Base-by-base conservation (phyloP, 73 alveolate genomes). In the Paraurostyla sp. region DNA sequence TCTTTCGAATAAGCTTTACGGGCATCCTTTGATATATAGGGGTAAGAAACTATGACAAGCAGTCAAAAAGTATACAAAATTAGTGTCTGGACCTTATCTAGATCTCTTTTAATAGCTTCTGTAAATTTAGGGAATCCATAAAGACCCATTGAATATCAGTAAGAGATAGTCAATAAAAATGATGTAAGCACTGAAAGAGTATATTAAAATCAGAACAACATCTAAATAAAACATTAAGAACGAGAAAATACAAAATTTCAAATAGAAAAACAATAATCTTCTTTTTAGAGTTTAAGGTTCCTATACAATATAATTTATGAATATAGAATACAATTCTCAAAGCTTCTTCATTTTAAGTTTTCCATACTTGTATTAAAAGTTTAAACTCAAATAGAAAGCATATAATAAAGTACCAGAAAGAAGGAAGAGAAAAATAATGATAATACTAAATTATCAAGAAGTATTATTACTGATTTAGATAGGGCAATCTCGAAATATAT, bases 371-470 rank as follows among this genome's bases (percentile, higher is more conserved):
- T 23, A 78, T 29, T 27, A 78, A 40, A 6, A 78, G 40, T 78
- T 78, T 78, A 29, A 78, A 54, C 43, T 78, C 22, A 52, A 78
- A 78, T 6, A 78, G 59, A 38, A 78, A 78, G 69, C 76, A 51
- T 25, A 78, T 78, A 32, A 78, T 33, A 42, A 78, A 78, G 62
- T 51, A 78, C 89, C 89, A 78, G 49, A 78, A 78, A 3, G 89
- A 25, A 4, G 89, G 89, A 32, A 78, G 52, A 3, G 89, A 78
- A 13, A 78, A 54, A 51, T 78, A 78, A 35, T 78, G 89, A 4
- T 32, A 52, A 35, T 78, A 52, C 89, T 78, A 78, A 20, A 51
- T 32, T 9, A 6, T 29, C 4, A 13, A 20, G 4, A 29, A 49
- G 22, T 23, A 27, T 50, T 27, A 0, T 42, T 78, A 78, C 89